A percentile compares a stretch with the other conserved stretches of the same genome.
Conservation (phyloP, 257 asterid species). For the Solanum tacnaense region DNA sequence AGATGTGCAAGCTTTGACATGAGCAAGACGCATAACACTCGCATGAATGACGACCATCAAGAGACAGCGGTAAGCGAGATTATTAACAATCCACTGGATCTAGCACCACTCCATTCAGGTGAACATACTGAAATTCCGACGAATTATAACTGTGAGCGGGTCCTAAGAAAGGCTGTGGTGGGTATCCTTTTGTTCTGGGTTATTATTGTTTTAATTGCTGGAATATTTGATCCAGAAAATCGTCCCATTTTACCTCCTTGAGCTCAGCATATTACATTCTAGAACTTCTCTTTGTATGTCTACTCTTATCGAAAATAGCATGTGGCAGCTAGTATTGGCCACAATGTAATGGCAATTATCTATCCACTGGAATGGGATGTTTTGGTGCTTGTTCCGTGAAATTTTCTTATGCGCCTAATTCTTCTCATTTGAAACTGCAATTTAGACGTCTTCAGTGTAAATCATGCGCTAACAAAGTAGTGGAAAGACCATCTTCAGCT, state of each 20-base stretch:
- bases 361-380: not conserved
- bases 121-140: slow-evolving; percentile 16
- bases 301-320: not conserved
- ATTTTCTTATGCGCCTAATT: not conserved
- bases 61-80: slow-evolving; percentile 11
- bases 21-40: slow-evolving; percentile 4
- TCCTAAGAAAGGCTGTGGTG: slow-evolving; percentile 44
- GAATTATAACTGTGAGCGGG: slow-evolving; percentile 23
- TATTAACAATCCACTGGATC: slow-evolving; percentile 12
- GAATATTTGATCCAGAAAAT: slow-evolving; percentile 47
- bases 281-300: not conserved
- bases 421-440: not conserved
- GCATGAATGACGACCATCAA: not conserved
- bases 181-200: slow-evolving; percentile 67
- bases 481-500: not conserved
- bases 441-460: not conserved
- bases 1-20: slow-evolving; percentile 36
- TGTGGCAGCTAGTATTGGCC: not conserved
- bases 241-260: slow-evolving; percentile 23
- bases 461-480: not conserved
- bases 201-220: slow-evolving; percentile 48
- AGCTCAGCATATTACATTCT: not conserved
- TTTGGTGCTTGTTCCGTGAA: not conserved
- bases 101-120: slow-evolving; percentile 13
- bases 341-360: not conserved